Conservation (phyloP, 257 asterid species). For the Thymus quinquecostatus region DNA sequence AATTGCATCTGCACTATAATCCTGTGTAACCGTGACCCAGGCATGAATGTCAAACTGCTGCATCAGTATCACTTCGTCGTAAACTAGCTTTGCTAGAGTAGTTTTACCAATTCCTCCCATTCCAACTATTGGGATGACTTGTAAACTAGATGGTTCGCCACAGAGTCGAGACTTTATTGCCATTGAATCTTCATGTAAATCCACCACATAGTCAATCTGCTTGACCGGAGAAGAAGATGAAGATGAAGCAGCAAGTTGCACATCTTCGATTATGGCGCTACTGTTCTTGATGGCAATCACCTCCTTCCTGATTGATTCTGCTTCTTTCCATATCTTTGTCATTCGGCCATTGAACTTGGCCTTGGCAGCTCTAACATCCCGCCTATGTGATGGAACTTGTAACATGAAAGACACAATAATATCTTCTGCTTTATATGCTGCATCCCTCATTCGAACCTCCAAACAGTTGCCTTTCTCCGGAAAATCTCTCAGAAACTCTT, state of each 20-base stretch:
- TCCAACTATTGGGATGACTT: conserved; percentile 25
- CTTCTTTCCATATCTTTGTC: not conserved
- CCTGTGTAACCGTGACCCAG: conserved; percentile 22
- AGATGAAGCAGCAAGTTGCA: not conserved
- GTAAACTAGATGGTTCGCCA: conserved; percentile 14
- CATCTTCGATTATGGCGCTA: not conserved
- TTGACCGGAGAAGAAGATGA: not conserved
- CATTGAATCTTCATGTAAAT: not conserved
- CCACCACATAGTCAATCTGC: not conserved
- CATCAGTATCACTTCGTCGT: not conserved
- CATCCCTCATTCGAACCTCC: conserved; percentile 14
- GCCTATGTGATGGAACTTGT: not conserved
- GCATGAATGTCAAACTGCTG: not conserved
- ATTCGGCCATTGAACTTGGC: not conserved
- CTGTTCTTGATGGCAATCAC: conserved; percentile 6
- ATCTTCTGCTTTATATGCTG: conserved; percentile 6
- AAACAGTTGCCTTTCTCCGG: conserved; percentile 14
- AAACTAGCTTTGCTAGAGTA: not conserved
- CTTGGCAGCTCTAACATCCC: conserved; percentile 3
- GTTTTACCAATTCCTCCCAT: conserved; percentile 17
- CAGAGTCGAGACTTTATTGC: conserved; percentile 26
- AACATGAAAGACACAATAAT: not conserved
- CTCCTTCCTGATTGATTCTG: not conserved
- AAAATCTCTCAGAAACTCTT: conserved; percentile 27
- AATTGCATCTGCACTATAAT: not conserved